Percentiles rank a stretch among this genome's conserved stretches.
Conservation (phyloP, 306 rosid genomes). For the Acacia acuminata region DNA sequence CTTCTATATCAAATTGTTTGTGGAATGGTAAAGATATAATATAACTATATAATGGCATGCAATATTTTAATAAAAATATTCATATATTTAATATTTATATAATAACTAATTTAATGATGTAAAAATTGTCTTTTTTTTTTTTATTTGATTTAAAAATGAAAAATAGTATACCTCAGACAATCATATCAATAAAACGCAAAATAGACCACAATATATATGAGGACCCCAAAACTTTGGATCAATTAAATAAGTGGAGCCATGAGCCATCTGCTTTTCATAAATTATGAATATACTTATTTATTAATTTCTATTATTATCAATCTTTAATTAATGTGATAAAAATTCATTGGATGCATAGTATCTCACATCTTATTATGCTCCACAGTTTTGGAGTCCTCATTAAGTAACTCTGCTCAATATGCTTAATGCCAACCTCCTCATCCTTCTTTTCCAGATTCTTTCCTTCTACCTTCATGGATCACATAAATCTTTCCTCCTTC, state of each 20-base stretch:
- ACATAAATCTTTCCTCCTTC: not conserved
- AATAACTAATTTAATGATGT: too few relatives aligned
- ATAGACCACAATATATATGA: conserved; percentile 2
- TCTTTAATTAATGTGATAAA: not conserved
- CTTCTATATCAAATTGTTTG: too few relatives aligned
- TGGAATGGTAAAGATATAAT: fast-evolving
- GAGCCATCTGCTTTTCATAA: conserved; percentile 15
- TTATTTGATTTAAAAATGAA: too few relatives aligned
- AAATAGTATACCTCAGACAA: not conserved
- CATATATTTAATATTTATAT: too few relatives aligned
- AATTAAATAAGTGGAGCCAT: conserved; percentile 36
- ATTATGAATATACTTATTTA: not conserved
- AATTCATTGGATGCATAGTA: conserved; percentile 13
- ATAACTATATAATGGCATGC: too few relatives aligned
- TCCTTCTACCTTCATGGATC: not conserved
- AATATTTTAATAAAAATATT: too few relatives aligned
- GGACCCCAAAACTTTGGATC: conserved; percentile 15
- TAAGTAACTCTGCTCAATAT: too few relatives aligned
- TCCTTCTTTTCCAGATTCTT: too few relatives aligned
- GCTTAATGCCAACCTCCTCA: too few relatives aligned
- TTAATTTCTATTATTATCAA: not conserved
- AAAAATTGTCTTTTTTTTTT: too few relatives aligned
- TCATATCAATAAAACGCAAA: not conserved
- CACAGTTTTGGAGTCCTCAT: too few relatives aligned
- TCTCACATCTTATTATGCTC: too few relatives aligned